Percentiles rank a stretch among this genome's conserved stretches.
Evolutionary conservation across 768 basidiomycete genomes (phyloP).

Genomic region (Tylopilus cervinicoccineus): DNA sequence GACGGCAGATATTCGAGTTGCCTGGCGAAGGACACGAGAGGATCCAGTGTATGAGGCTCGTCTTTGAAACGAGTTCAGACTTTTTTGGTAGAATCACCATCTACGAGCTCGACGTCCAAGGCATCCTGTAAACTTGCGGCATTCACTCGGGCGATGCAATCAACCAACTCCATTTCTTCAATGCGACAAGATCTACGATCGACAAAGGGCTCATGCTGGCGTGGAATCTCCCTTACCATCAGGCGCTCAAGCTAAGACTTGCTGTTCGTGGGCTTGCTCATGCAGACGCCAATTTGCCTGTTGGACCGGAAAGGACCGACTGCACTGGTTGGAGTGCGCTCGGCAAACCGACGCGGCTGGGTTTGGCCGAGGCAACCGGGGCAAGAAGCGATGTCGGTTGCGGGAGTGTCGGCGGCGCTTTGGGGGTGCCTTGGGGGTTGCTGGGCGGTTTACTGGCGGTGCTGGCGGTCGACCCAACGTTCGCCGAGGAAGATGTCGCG

Average conservation of each 20-base stretch:
- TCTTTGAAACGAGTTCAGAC: constrained; percentile 81
- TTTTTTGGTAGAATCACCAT: constrained; percentile 79
- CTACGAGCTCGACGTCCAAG: constrained; percentile 53
- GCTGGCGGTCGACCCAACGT: not conserved
- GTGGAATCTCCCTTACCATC: not conserved
- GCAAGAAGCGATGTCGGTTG: not conserved
- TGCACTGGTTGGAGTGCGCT: not conserved
- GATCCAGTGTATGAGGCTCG: constrained; percentile 51
- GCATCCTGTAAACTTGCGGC: constrained; percentile 7
- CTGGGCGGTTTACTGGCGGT: not conserved
- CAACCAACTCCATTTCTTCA: constrained; percentile 26
- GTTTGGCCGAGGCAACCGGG: not conserved
- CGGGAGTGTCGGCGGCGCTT: not conserved
- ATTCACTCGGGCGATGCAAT: constrained; percentile 18
- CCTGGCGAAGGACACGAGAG: constrained; percentile 13
- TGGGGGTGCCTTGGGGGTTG: not conserved
- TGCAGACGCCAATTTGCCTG: not conserved
- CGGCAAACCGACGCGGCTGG: not conserved
- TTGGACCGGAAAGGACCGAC: not conserved
- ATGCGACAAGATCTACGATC: constrained; percentile 12
- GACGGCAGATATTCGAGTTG: constrained; percentile 64
- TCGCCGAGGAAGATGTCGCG: not conserved
- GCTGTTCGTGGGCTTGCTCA: not conserved
- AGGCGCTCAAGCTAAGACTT: not conserved
- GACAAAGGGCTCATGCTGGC: constrained; percentile 2